Evolutionary conservation across 306 rosid species (phyloP), one percentile per base, ranked within the genome.

Genomic region (Ziziphus jujuba): DNA sequence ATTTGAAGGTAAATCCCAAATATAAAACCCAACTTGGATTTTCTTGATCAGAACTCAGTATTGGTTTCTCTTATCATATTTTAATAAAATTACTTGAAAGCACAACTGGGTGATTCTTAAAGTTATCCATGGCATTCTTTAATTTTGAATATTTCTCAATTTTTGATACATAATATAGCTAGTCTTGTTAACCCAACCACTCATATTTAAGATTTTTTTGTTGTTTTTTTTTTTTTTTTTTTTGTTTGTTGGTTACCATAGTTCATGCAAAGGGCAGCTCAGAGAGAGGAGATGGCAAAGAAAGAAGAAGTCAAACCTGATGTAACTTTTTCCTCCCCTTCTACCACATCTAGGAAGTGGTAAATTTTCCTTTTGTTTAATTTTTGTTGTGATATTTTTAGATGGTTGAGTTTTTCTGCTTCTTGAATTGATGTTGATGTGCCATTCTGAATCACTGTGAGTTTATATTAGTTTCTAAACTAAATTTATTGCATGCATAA

Each of bases 261-360:
- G 98, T 91, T 91, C 74, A 91, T 91, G 98, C 98, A 91, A 85
- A 89, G 90, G 71, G 95, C 90, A 19, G 70, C 86, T 49, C 78
- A 73, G 74, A 84, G 79, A 81, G 96, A 82, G 70, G 92, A 84
- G 75, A 79, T 63, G 59, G 44, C 61, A 23, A 84, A 79, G 83
- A 88, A 81, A 75, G 89, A 87, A 67, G 89, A 80, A 72, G 83
- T 79, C 43, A 84, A 83, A 66, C 82, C 74, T 65, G 89, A 69
- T 58, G 72, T 17, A 23, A 67, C 53, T 79, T 79, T 86, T 51
- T 40, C 63, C 74, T 67, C 89, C 40, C 70, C 83, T 47, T 16
- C 73, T 35, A 59, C 67, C 12, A 49, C 74, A 20, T 16, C 61
- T 43, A 75, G 77, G 72, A 89, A 77, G 77, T 91, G 96, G 97